Conservation (phyloP, 1,284 basidiomycete genomes). For the Polyporus tsugae region DNA sequence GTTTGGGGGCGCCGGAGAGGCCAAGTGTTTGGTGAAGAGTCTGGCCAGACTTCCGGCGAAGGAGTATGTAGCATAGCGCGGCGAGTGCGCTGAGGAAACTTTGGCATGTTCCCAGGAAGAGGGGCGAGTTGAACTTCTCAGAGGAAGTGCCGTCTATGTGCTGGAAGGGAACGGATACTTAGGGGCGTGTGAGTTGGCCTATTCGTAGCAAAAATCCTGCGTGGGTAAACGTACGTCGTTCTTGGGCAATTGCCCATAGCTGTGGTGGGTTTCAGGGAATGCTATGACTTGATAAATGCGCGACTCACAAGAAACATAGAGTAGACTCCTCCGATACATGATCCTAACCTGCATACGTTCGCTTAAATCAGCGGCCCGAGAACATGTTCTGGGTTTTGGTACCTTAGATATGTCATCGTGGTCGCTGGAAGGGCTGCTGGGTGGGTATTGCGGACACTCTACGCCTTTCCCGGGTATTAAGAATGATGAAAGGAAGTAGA, state of each 20-base stretch:
- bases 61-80: slow-evolving; percentile 82
- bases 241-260: slow-evolving; percentile 93
- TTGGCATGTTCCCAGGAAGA: slow-evolving; percentile 91
- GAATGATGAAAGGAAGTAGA: slow-evolving; percentile 12
- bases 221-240: slow-evolving; percentile 69
- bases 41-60: slow-evolving; percentile 64
- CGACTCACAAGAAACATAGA: slow-evolving; percentile 77
- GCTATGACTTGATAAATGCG: slow-evolving; percentile 14
- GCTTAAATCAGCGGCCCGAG: slow-evolving; percentile 9
- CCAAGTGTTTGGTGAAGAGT: slow-evolving; percentile 66
- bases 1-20: slow-evolving; percentile 45
- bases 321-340: slow-evolving; percentile 78
- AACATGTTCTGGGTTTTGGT: neutral
- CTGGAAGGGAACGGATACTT: slow-evolving; percentile 88
- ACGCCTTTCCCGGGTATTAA: neutral
- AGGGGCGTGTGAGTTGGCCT: slow-evolving; percentile 6
- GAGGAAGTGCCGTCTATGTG: slow-evolving; percentile 67
- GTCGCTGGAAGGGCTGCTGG: neutral
- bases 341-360: slow-evolving; percentile 55
- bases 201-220: neutral
- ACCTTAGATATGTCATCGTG: slow-evolving; percentile 31
- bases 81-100: slow-evolving; percentile 83
- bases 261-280: slow-evolving; percentile 40
- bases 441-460: neutral
- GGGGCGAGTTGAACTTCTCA: slow-evolving; percentile 86